These are phyloP conservation scores for Isabelozyma pseudorhagii DNA, from an alignment of 805 yeast species.

Conservation along the genomic window DNA sequence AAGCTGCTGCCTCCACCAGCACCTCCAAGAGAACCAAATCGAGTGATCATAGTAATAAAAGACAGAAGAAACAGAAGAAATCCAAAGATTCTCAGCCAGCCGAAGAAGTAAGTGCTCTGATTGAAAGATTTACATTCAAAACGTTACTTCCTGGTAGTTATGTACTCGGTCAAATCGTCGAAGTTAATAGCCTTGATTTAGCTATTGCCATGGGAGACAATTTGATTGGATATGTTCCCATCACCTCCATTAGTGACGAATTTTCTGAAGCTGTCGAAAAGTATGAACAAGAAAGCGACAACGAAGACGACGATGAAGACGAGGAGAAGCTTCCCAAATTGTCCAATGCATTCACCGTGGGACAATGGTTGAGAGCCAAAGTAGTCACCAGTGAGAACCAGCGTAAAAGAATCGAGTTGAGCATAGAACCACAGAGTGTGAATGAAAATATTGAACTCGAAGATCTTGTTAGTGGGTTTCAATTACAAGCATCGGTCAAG, in stretches of 20 bases:
- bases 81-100: constrained; percentile 11
- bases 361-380: constrained; percentile 84
- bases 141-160: constrained; percentile 66
- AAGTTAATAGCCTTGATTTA: constrained; percentile 60
- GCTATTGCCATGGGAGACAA: constrained; percentile 76
- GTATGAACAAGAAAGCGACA: constrained; percentile 35
- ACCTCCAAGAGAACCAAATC: constrained; percentile 26
- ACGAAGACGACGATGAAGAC: constrained; percentile 32
- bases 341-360: constrained; percentile 53
- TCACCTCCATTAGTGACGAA: constrained; percentile 66
- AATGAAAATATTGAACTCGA: constrained; percentile 60
- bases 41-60: constrained; percentile 19
- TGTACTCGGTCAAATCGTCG: constrained; percentile 72
- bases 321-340: constrained; percentile 53
- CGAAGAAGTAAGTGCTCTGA: constrained; percentile 36
- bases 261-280: constrained; percentile 54
- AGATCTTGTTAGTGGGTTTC: constrained; percentile 59
- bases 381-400: constrained; percentile 52
- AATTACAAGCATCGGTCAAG: constrained; percentile 72
- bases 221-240: constrained; percentile 73
- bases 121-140: constrained; percentile 63
- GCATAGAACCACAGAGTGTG: constrained; percentile 70
- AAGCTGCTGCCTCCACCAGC: constrained; percentile 39
- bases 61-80: constrained; percentile 19
- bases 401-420: constrained; percentile 64